Evolutionary conservation across 2,329 filamentous ascomycete genomes (phyloP).

Genomic region (Ophiostoma quercus): DNA sequence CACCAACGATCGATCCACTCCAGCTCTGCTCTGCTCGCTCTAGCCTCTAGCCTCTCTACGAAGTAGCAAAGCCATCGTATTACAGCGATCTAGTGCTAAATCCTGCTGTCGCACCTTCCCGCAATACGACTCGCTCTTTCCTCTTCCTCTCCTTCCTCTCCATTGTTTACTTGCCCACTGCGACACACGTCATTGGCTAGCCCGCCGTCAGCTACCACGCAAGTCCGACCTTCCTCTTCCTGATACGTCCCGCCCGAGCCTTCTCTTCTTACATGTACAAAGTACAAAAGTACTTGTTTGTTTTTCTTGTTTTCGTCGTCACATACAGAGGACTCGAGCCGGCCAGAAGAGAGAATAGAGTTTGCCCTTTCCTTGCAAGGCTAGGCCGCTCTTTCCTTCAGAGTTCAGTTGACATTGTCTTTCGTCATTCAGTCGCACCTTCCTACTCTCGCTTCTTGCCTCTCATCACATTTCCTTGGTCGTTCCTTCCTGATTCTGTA

Average conservation of each 20-base stretch:
- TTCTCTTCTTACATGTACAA: neutral
- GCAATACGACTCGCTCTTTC: neutral
- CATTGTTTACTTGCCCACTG: constrained; percentile 28
- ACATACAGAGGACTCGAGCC: neutral
- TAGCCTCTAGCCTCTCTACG: neutral
- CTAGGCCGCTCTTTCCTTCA: constrained; percentile 16
- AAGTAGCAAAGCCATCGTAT: neutral
- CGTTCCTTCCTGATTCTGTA: neutral
- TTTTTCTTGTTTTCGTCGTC: constrained; percentile 14
- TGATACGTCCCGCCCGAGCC: constrained; percentile 3
- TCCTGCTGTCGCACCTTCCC: constrained; percentile 7
- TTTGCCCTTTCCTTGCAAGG: constrained; percentile 1
- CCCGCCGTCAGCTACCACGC: neutral
- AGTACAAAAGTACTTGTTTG: constrained; percentile 18
- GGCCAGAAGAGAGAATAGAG: neutral
- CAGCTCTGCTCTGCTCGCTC: neutral
- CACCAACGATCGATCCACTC: constrained; percentile 9
- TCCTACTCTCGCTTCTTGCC: neutral
- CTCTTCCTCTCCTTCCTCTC: neutral
- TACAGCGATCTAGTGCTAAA: neutral
- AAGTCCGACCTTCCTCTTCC: neutral
- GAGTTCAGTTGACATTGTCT: neutral
- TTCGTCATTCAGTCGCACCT: constrained; percentile 8
- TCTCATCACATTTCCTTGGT: neutral
- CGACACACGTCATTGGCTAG: constrained; percentile 26